Base-by-base conservation (phyloP, 1,284 basidiomycete genomes). In the Leccinum pallidistipes region DNA sequence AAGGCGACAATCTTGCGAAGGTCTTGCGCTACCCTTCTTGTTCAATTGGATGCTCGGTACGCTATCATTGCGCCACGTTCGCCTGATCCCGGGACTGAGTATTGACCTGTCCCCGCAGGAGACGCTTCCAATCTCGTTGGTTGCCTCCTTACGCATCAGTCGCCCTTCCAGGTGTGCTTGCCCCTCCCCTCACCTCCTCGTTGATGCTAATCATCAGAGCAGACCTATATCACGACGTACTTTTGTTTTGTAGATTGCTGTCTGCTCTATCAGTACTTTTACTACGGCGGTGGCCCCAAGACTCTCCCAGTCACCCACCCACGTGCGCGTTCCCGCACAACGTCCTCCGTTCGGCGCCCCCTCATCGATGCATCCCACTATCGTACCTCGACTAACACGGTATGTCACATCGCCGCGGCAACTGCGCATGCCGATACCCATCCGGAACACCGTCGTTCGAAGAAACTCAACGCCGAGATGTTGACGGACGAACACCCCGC, bases 111-210 rank as follows among this genome's bases (percentile, higher is more conserved):
- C 9, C 31, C 53, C 32, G 47, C 57, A 95, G 94, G 95, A 59
- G 95, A 97, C 76, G 77, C 90, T 36, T 94, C 94, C 27, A 97
- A 97, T 74, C 81, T 97, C 43, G 77, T 97, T 66, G 93, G 94
- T 12, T 97, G 95, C 75, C 76, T 97, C 63, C 81, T 98, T 57
- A 97, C 95, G 1, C 83, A 90, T 69, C 95, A 97, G 71, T 83
- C 97, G n/a, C 94, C 94, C 12, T 97, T 98, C 76, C 95, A 96
- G 77, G 94, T 92, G 72, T 69, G 84, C 11, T 32, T 34, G 11
- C n/a, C 31, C 49, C 58, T 55, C 63, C 61, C 53, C 61, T 29
- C 47, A 36, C 56, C 6, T 24, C 36, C 18, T 34, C 45, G 5
- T 52, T 24, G 45, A 62, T 34, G 27, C 12, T 63, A 14, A 58